Base-by-base conservation (phyloP, 108 stramenopile species). In the Cyclostephanos tholiformis region DNA sequence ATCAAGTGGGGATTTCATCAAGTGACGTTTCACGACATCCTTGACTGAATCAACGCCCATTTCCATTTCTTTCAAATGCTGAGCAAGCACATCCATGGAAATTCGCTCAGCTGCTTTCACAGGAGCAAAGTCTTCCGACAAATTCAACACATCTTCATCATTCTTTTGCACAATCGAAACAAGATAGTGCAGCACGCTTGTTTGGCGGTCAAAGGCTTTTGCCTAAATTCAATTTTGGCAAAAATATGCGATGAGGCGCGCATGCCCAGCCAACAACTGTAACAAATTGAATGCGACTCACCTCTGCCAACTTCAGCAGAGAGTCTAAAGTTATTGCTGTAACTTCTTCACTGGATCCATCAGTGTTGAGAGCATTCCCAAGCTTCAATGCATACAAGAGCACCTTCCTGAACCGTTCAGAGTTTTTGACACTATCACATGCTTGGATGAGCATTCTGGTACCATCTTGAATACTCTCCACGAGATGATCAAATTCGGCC, bases 101-200 rank as follows among this genome's bases (percentile, higher is more conserved):
- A 81, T 65, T 17, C 80, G 55, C 69, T 81, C 80, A 43, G 80
- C 80, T 13, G 75, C 75, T 55, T 76, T 81, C 5, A 76, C 80
- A 23, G 80, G 80, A 49, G 36, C 64, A 51, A 81, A 76, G 51
- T 81, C 80, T 35, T 81, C 75, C 0, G 75, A 77, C 14, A 81
- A 29, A 20, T 72, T 65, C 19, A 81, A 62, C 13, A 82, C 76
- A 69, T 82, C 82, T 14, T 74, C 73, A 27, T 82, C 82, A 49
- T 82, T 82, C 65, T 82, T 73, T 6, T 74, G 66, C 16, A 82
- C 75, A 48, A 82, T 78, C 46, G 76, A 81, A 16, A 81, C 80
- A 39, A 81, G 75, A 56, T 81, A 81, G 39, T 81, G 80, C 22
- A 81, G 62, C 20, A 77, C 80, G 52, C 80, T 81, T 39, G 80